Evolutionary conservation across 2,329 filamentous ascomycete genomes (phyloP), one percentile per base, ranked within the genome.

Genomic region (Alternaria longipes): DNA sequence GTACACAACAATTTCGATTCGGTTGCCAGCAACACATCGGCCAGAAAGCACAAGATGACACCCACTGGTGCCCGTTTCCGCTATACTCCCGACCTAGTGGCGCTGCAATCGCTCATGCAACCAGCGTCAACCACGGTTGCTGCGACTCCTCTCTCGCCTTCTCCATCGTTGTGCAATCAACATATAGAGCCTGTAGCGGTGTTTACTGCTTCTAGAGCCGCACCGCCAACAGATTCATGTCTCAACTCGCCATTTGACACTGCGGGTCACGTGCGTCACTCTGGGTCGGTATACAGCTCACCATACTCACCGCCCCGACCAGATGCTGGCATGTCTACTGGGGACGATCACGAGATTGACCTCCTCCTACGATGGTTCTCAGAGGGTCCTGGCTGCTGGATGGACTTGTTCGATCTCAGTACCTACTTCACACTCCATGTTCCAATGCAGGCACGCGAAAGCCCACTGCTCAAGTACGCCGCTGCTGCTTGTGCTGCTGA

Each of bases 401-500:
- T 85, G 84, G 84, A 85, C 66, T 74, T 85, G 4, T 85, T 84
- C 67, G 84, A 86, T 64, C 76, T 85, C 34, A 85, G 84, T 6
- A 84, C 82, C 44, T 89, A 89, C 71, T 90, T 89, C 59, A 83
- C 85, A 4, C 86, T 84, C 24, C 82, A 87, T 54, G 85, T 89
- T 20, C 87, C 87, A 1, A 82, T 88, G 3, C 84, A 85, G 69
- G 85, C 87, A 12, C 73, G 78, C 5, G 79, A 82, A 30, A 83
- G 84, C 54, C 80, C 82, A n/a, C 70, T 84, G 50, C 78, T 84
- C 41, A 81, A 81, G 53, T 84, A 84, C 68, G 85, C 87, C 7
- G 85, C 86, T 8, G 86, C 87, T 61, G 86, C 87, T 22, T 87
- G 87, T 63, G 84, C 87, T 6, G 87, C 87, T 12, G 89, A 89